Evolutionary conservation across 2,329 filamentous ascomycete species (phyloP), one percentile per base, ranked within the genome.

Genomic region (Ophiostoma triangulosporum): DNA sequence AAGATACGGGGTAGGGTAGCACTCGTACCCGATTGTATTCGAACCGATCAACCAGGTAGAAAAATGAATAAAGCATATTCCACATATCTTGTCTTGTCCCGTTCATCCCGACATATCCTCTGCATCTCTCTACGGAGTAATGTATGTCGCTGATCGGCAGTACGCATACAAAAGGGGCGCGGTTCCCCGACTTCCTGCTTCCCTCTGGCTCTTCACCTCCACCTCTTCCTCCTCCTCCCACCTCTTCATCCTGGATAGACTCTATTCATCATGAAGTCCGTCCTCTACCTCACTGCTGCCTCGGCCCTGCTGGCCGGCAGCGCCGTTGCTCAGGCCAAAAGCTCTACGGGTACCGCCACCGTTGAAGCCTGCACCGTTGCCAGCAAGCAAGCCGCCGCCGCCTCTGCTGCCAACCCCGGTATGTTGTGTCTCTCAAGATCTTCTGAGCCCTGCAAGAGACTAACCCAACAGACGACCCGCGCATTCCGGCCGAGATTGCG

Each of bases 401-500:
- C 55, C 14, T 52, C 54, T 7, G 56, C n/a, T n/a, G n/a, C 51
- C 26, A 48, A 38, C 6, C 7, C 26, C 4, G 35, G 51, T 54
- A n/a, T 7, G 53, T 33, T 24, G n/a, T 17, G 3, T n/a, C 15
- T 4, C 15, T 33, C 32, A 33, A 14, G 7, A n/a, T n/a, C 7
- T 15, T 4, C 15, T 7, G 4, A 35, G 4, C 20, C 11, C 1
- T 38, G 20, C 35, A 33, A 33, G n/a, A 32, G 20, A 32, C 27
- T 50, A 36, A 38, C 32, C 20, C 5, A n/a, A n/a, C 20, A 56
- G 57, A 53, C 9, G 65, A 62, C 11, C 65, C 65, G 0, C 65
- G 61, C 1, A 62, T 72, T 15, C 63, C 67, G 36, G 69, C 70
- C 2, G 58, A 57, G 24, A 54, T 71, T 7, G 70, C 70, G 0